Percentiles rank a stretch among this genome's conserved stretches.
phyloP scores from a whole-genome alignment of 495 filamentous ascomycete species.

The Neurospora sublineolata region DNA sequence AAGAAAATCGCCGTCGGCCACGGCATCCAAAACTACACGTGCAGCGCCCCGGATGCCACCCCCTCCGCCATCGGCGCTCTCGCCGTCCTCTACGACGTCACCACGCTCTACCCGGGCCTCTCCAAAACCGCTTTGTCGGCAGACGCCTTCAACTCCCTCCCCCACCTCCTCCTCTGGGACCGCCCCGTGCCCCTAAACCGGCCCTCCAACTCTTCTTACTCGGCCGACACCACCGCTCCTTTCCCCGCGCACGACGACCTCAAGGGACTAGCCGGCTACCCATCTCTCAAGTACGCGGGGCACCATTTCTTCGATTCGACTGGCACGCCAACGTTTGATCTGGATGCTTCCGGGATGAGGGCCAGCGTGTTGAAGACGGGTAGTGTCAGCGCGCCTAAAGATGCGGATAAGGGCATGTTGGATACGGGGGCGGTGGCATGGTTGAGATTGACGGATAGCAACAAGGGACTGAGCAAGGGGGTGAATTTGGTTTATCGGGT shows the following conservation, averaged over 20 bases:
- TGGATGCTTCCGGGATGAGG: conserved; percentile 25
- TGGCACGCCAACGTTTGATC: conserved; percentile 46
- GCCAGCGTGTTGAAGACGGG: conserved; percentile 35
- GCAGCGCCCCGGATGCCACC: conserved; percentile 18
- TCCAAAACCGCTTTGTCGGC: conserved; percentile 14
- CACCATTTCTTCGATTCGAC: conserved; percentile 53
- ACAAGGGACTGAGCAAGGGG: conserved; percentile 34
- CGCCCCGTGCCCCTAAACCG: conserved; percentile 29
- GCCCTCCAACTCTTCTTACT: conserved; percentile 17
- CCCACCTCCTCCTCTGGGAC: conserved; percentile 22
- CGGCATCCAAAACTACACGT: conserved; percentile 73
- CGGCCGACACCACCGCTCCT: conserved; percentile 25
- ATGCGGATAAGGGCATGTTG: conserved; percentile 30
- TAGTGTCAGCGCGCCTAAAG: conserved; percentile 39
- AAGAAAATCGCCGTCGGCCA: conserved; percentile 56
- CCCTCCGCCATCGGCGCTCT: conserved; percentile 45
- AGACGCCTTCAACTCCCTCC: conserved; percentile 18
- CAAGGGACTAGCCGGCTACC: conserved; percentile 11
- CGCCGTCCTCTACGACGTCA: conserved; percentile 55
- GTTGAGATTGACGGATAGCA: conserved; percentile 43
- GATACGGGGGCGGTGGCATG: conserved; percentile 49
- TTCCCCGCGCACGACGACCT: conserved; percentile 29
- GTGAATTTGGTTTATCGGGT: conserved; percentile 53
- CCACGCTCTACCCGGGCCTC: conserved; percentile 33
- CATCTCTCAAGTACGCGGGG: conserved; percentile 35